phyloP scores from a whole-genome alignment of 805 yeast species.

The Suhomyces faveliae region DNA sequence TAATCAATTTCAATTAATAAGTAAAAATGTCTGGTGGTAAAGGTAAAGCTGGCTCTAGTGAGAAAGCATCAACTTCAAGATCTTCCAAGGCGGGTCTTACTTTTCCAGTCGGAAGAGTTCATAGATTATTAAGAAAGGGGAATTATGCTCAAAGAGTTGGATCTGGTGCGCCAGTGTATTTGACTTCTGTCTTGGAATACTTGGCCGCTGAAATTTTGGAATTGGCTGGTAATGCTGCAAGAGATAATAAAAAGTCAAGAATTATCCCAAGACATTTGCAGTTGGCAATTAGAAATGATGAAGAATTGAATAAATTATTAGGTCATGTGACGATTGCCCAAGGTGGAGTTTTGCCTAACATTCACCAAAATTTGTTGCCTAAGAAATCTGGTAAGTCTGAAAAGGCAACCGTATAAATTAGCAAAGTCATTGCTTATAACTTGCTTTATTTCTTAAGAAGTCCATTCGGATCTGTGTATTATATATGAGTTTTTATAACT shows the following conservation, averaged over 20 bases:
- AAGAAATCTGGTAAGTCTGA: slow-evolving; percentile 63
- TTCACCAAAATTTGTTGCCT: slow-evolving; percentile 89
- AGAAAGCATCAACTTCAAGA: slow-evolving; percentile 96
- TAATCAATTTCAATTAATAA: not conserved
- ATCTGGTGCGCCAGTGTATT: slow-evolving; percentile 98
- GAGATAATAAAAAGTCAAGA: slow-evolving; percentile 66
- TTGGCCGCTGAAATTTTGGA: slow-evolving; percentile 97
- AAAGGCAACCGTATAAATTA: slow-evolving; percentile 45
- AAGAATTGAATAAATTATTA: slow-evolving; percentile 92
- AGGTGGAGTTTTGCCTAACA: slow-evolving; percentile 99
- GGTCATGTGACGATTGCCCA: slow-evolving; percentile 87
- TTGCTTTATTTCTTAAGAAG: not conserved
- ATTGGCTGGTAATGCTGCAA: slow-evolving; percentile 98
- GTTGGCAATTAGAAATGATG: slow-evolving; percentile 98
- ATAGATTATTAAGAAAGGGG: slow-evolving; percentile 94
- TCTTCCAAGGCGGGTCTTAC: slow-evolving; percentile 98
- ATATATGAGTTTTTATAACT: slow-evolving; percentile 2
- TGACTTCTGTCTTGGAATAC: slow-evolving; percentile 95
- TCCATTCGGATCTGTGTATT: slow-evolving; percentile 3
- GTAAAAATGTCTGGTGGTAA: slow-evolving; percentile 76
- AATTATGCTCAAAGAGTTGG: slow-evolving; percentile 98
- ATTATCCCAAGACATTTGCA: slow-evolving; percentile 98
- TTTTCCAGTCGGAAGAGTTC: slow-evolving; percentile 99
- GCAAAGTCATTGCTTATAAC: not conserved
- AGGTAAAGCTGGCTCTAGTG: slow-evolving; percentile 86